A percentile compares a stretch with the other conserved stretches of the same genome.
Conservation (phyloP, 108 stramenopile species). For the Skeletonema tropicum region DNA sequence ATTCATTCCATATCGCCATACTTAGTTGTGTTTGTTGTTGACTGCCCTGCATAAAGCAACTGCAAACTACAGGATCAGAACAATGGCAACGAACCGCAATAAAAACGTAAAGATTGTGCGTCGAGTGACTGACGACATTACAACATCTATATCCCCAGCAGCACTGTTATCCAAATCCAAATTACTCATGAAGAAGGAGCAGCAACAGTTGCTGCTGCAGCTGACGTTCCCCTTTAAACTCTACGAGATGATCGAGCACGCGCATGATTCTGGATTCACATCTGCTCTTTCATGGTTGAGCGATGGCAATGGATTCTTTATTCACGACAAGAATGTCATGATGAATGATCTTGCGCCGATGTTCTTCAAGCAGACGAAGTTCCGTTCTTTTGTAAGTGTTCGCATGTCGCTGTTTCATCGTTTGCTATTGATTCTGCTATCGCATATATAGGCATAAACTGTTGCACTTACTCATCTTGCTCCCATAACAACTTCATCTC, state of each 20-base stretch:
- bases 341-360: conserved; percentile 10
- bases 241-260: neutral
- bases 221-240: conserved; percentile 7
- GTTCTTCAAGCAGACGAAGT: conserved; percentile 23
- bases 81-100: no score
- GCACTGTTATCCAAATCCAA: no score
- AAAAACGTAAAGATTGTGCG: no score
- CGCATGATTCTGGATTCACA: neutral
- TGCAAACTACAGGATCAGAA: no score
- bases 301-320: conserved; percentile 7
- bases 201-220: neutral
- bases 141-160: no score
- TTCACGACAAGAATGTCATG: conserved; percentile 9
- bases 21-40: no score
- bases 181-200: neutral
- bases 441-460: neutral
- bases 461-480: neutral
- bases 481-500: neutral
- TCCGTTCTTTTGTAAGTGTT: conserved; percentile 12
- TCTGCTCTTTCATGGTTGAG: conserved; percentile 2
- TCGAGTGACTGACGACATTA: no score
- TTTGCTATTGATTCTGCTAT: neutral
- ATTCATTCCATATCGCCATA: no score
- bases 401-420: no score
- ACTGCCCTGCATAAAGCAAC: no score